Base-by-base conservation (phyloP, 345 rosid species). In the Populus pruinosa region DNA sequence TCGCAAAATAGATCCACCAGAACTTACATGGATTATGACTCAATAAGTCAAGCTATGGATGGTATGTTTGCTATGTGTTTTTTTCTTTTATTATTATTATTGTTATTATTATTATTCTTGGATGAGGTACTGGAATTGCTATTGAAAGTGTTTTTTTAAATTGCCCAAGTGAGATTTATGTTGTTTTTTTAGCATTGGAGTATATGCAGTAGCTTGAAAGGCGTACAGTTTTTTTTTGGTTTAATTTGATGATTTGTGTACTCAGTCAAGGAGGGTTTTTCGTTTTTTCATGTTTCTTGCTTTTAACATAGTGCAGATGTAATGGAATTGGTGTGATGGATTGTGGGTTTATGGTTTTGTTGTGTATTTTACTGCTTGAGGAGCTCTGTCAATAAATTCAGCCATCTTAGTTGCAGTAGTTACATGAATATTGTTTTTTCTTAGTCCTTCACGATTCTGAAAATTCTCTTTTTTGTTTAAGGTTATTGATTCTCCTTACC, bases 21-120 rank as follows among this genome's bases (percentile, higher is more conserved):
- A 82, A 96, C 98, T 14, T 96, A 94, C 78, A 91, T 93, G 99
- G 99, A 96, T 86, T 96, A 86, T 74, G 98, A 82, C 16, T 96
- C 99, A 27, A 83, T 91, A 25, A 86, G 86, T 82, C 97, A 90
- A 88, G 98, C 99, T 79, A 92, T 96, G 94, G 99, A 94, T 82
- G 99, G 99, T 92, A 91, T 47, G 80, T 35, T 68, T 4, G 49
- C 23, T 64, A 67, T 49, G n/a, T 27, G 8, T 20, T 56, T 64
- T 70, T 0, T 16, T 4, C 14, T 27, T 63, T 14, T 65, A 3
- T 17, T 35, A 3, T 33, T 33, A 3, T 31, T 33, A 5, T 33
- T 33, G 0, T 33, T 33, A 0, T 33, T 33, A 4, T 33, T 33
- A 33, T 33, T 33, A 33, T 33, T 33, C 5, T n/a, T 67, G 6